Evolutionary conservation across 805 yeast genomes (phyloP).

Genomic region (Nakazawaea anatomiae): DNA sequence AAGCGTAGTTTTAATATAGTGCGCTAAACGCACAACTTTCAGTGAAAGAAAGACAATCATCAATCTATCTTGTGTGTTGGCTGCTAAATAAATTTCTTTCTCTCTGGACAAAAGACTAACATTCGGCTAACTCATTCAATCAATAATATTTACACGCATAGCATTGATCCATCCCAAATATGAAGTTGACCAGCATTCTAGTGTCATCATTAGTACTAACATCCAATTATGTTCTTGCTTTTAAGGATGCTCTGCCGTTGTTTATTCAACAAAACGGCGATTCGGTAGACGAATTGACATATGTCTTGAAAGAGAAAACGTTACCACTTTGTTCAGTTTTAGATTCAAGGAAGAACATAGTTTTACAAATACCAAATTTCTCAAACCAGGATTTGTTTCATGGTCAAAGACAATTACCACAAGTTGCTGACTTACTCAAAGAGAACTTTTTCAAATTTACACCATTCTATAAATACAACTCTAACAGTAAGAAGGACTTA

Average conservation of each 20-base stretch:
- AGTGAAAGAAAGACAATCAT: no score
- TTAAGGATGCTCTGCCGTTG: conserved; percentile 27
- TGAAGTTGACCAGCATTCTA: neutral
- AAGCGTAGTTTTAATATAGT: no score
- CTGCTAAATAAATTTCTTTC: no score
- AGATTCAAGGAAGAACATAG: neutral
- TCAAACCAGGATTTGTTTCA: conserved; percentile 10
- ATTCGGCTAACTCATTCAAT: neutral
- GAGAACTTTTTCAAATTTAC: conserved; percentile 2
- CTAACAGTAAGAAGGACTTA: neutral
- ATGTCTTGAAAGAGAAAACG: conserved; percentile 13
- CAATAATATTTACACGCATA: no score
- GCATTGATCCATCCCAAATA: neutral
- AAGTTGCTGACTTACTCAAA: neutral
- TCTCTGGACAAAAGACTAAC: neutral
- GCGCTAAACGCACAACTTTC: no score
- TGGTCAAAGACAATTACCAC: neutral
- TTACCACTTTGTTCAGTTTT: conserved; percentile 9
- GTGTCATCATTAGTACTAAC: neutral
- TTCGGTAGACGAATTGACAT: conserved; percentile 11
- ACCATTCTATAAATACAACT: conserved; percentile 4
- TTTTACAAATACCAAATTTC: conserved; percentile 13
- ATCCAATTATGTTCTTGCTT: conserved; percentile 12
- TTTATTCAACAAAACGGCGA: conserved; percentile 14
- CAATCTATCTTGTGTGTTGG: no score